A percentile compares a stretch with the other conserved stretches of the same genome.
Conservation (phyloP, 2,329 filamentous ascomycete species). For the Cladosporium sp. region DNA sequence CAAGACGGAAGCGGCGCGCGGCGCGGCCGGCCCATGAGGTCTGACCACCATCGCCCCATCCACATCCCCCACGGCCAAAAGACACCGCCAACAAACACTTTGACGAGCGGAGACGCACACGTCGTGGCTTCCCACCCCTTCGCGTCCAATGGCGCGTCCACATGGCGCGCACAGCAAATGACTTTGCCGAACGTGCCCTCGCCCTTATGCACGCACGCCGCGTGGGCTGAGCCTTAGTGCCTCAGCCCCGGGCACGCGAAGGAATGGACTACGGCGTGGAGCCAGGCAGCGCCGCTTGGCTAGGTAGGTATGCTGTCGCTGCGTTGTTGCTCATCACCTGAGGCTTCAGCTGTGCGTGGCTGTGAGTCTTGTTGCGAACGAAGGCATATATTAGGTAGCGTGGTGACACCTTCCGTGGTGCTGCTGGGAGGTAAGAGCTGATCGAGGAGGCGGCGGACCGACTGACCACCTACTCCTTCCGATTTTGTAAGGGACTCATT, state of each 20-base stretch:
- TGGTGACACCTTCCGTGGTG: background rate
- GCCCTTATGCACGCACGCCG: background rate
- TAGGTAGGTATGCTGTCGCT: background rate
- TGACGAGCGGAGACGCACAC: background rate
- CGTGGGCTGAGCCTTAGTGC: constrained; percentile 7
- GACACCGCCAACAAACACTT: background rate
- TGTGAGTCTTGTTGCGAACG: background rate
- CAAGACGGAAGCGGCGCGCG: background rate
- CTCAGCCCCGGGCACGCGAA: constrained; percentile 6
- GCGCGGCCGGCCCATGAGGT: constrained; percentile 2
- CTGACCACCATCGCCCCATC: constrained; percentile 7
- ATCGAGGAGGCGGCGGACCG: no score
- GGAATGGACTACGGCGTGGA: background rate
- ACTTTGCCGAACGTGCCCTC: background rate
- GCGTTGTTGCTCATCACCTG: constrained; percentile 1
- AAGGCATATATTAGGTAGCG: background rate
- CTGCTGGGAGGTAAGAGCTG: background rate
- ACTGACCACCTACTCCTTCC: no score
- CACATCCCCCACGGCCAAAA: background rate
- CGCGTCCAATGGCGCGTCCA: constrained; percentile 1
- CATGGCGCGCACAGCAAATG: background rate
- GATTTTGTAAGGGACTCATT: background rate
- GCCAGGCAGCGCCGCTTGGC: background rate
- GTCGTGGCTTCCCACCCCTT: background rate
- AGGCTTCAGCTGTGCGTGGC: background rate